Evolutionary conservation across 2,329 filamentous ascomycete genomes (phyloP).

Genomic region (Neopestalotiopsis sp.): DNA sequence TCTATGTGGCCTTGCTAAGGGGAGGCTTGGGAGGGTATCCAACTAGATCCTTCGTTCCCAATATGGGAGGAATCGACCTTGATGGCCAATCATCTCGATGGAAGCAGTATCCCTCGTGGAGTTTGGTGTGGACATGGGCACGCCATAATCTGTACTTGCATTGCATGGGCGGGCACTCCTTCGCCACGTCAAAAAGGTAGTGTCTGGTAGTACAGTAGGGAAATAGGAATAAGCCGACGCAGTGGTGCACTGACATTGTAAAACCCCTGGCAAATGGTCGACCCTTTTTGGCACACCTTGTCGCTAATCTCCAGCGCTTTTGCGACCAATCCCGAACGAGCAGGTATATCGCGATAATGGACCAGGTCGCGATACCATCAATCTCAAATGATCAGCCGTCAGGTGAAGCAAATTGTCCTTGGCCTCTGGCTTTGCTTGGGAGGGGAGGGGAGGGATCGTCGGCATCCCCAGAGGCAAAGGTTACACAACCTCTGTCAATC

Average conservation of each 20-base stretch:
- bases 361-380: neutral
- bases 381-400: neutral
- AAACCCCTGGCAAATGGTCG: neutral
- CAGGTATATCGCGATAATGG: neutral
- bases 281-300: constrained; percentile 2
- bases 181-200: neutral
- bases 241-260: neutral
- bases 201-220: neutral
- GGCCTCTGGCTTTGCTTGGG: neutral
- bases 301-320: neutral
- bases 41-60: neutral
- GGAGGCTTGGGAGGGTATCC: neutral
- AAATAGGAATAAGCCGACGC: neutral
- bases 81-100: neutral
- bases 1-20: too few relatives aligned
- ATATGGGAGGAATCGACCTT: neutral
- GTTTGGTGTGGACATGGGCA: neutral
- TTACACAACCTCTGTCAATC: too few relatives aligned
- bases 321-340: neutral
- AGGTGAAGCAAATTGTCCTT: neutral
- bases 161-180: neutral
- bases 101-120: neutral
- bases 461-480: too few relatives aligned
- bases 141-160: neutral
- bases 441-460: too few relatives aligned